These are phyloP conservation scores for Coemansia erecta DNA, from an alignment of 192 early-diverging fungal genomes.

Conservation along the genomic window DNA sequence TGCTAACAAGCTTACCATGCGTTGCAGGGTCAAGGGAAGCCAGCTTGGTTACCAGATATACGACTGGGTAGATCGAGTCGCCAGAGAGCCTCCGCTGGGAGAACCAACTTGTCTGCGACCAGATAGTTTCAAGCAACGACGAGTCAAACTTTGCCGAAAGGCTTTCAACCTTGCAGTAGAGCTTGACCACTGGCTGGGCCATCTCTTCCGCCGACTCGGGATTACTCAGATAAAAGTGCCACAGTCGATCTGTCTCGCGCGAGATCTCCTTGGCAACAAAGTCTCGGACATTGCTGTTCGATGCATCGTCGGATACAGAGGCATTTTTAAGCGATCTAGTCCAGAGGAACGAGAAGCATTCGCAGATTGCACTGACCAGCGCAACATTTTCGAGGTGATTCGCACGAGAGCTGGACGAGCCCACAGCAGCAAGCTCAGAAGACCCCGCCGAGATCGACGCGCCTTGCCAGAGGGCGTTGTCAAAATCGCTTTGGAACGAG, in stretches of 20 bases:
- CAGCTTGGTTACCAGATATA: slow-evolving; percentile 25
- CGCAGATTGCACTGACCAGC: slow-evolving; percentile 36
- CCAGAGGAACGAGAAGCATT: slow-evolving; percentile 51
- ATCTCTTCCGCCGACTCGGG: slow-evolving; percentile 25
- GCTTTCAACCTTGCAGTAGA: slow-evolving; percentile 34
- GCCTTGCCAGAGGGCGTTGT: slow-evolving; percentile 45
- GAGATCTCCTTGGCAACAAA: slow-evolving; percentile 34
- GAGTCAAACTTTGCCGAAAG: slow-evolving; percentile 26
- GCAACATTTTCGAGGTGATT: slow-evolving; percentile 30
- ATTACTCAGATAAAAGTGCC: slow-evolving; percentile 51
- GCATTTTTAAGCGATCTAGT: slow-evolving; percentile 27
- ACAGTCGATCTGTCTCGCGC: slow-evolving; percentile 40
- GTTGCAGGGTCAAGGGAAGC: slow-evolving; percentile 14
- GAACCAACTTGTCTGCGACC: slow-evolving; percentile 53
- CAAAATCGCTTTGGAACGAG: slow-evolving; percentile 26
- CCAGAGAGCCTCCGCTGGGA: slow-evolving; percentile 28
- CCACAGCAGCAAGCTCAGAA: not conserved
- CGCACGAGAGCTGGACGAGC: slow-evolving; percentile 6
- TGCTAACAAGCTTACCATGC: slow-evolving; percentile 5
- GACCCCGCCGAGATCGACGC: not conserved
- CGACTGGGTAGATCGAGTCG: slow-evolving; percentile 20
- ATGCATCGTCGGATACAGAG: not conserved
- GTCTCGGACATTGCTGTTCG: not conserved
- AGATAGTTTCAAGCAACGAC: slow-evolving; percentile 27
- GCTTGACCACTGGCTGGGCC: slow-evolving; percentile 30